Conservation (phyloP, 257 asterid genomes). For the Solanum arcanum region DNA sequence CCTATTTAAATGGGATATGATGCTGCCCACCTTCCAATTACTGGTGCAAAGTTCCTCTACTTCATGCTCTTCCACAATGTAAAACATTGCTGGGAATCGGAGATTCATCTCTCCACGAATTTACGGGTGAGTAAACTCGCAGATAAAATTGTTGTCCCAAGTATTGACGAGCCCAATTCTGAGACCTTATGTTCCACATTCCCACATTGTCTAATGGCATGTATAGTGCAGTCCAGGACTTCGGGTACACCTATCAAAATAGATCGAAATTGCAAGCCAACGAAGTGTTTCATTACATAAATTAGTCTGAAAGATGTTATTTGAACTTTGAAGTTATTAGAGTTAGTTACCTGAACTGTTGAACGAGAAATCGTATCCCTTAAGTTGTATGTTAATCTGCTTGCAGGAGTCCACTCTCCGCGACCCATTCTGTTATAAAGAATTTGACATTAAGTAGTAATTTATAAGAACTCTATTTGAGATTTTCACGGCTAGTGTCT, state of each 20-base stretch:
- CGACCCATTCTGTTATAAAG: conserved; percentile 21
- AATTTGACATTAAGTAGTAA: too few species aligned
- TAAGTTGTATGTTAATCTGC: conserved; percentile 27
- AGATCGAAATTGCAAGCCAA: background rate
- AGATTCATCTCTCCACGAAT: conserved; percentile 33
- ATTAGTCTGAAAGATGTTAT: background rate
- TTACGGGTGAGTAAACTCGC: conserved; percentile 20
- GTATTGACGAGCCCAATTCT: conserved; percentile 31
- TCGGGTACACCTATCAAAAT: conserved; percentile 19
- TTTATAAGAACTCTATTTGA: background rate
- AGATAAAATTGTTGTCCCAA: conserved; percentile 33
- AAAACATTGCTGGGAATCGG: conserved; percentile 28
- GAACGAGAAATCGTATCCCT: conserved; percentile 29
- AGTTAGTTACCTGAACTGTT: conserved; percentile 22
- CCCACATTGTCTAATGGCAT: conserved; percentile 40
- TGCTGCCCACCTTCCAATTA: background rate
- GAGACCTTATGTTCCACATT: conserved; percentile 35
- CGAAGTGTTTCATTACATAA: background rate
- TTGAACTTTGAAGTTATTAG: background rate
- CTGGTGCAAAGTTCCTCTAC: background rate
- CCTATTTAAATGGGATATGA: too few species aligned
- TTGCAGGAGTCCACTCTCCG: conserved; percentile 30
- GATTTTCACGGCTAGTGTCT: background rate
- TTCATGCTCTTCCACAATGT: conserved; percentile 25
- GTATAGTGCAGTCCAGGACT: conserved; percentile 29